Evolutionary conservation across 1,284 basidiomycete species (phyloP).

Genomic region (Xerocomus nothofagi): DNA sequence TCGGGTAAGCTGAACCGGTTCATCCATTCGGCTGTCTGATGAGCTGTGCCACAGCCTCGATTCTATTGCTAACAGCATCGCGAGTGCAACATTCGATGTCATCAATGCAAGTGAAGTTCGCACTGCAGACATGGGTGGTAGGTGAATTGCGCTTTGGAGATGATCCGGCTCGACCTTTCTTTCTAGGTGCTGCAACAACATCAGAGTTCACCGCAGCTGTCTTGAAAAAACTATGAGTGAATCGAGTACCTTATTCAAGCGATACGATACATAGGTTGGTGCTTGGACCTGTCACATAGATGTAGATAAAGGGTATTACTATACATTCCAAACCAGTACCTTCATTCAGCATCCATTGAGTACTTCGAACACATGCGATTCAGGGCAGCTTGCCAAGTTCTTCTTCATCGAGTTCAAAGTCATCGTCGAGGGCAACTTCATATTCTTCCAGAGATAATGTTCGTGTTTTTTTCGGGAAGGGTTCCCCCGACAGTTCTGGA

Average conservation of each 20-base stretch:
- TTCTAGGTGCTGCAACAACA: constrained; percentile 77
- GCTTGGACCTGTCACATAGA: constrained; percentile 26
- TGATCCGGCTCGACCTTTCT: constrained; percentile 10
- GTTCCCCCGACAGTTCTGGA: neutral
- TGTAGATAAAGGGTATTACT: constrained; percentile 24
- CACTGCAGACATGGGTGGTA: constrained; percentile 96
- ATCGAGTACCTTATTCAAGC: neutral
- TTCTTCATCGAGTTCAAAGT: constrained; percentile 43
- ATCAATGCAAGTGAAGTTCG: constrained; percentile 88
- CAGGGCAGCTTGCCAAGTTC: constrained; percentile 35
- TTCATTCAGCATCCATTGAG: constrained; percentile 16
- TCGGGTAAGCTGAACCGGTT: constrained; percentile 59
- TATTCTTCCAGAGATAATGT: constrained; percentile 48
- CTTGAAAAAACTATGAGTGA: constrained; percentile 63
- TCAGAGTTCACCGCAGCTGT: constrained; percentile 91
- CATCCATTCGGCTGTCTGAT: constrained; percentile 6
- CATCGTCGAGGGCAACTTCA: constrained; percentile 49
- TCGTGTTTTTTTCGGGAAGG: constrained; percentile 37
- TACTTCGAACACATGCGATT: constrained; percentile 2
- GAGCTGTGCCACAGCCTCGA: constrained; percentile 62
- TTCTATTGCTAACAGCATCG: constrained; percentile 93
- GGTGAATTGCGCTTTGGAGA: constrained; percentile 34
- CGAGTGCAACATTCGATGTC: constrained; percentile 90
- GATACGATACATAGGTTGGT: neutral
- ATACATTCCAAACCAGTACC: constrained; percentile 15